phyloP scores from a whole-genome alignment of 805 yeast species.

The Wickerhamomyces canadensis region DNA sequence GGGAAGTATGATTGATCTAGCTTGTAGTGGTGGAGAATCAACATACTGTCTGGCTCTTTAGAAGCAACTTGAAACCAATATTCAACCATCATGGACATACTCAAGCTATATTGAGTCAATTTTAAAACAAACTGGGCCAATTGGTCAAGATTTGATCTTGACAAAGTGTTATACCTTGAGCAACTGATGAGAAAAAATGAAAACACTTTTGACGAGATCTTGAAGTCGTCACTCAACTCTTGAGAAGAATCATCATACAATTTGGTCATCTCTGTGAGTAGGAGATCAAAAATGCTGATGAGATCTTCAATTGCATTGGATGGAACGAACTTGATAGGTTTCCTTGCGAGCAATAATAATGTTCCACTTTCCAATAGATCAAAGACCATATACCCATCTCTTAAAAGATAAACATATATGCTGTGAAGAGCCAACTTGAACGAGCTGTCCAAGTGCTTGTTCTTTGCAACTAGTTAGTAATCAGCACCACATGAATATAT shows the following conservation, averaged over 20 bases:
- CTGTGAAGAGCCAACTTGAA: too few species aligned
- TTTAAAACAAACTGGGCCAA: slow-evolving; percentile 8
- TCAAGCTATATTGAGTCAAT: slow-evolving; percentile 11
- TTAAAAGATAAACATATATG: slow-evolving; percentile 5
- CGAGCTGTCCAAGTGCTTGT: too few species aligned
- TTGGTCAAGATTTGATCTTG: slow-evolving; percentile 1
- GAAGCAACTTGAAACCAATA: slow-evolving; percentile 12
- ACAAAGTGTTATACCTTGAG: slow-evolving; percentile 1
- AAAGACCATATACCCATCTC: slow-evolving; percentile 7
- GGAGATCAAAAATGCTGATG: slow-evolving; percentile 12
- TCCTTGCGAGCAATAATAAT: slow-evolving; percentile 9
- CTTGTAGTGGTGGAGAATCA: slow-evolving; percentile 3
- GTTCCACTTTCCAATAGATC: slow-evolving; percentile 9
- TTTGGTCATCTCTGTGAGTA: slow-evolving; percentile 11
- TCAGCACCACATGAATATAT: not conserved
- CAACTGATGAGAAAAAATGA: slow-evolving; percentile 14
- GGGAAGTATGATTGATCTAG: slow-evolving; percentile 15
- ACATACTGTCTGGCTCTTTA: slow-evolving; percentile 14
- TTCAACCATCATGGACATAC: slow-evolving; percentile 14
- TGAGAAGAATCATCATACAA: slow-evolving; percentile 11
- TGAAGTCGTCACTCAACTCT: slow-evolving; percentile 6
- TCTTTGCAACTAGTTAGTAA: too few species aligned
- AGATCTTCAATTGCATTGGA: slow-evolving; percentile 6
- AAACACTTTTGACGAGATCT: slow-evolving; percentile 10
- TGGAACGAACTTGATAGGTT: slow-evolving; percentile 8